Base-by-base conservation (phyloP, 148 eudicot genomes). In the Rhododendron vialii region DNA sequence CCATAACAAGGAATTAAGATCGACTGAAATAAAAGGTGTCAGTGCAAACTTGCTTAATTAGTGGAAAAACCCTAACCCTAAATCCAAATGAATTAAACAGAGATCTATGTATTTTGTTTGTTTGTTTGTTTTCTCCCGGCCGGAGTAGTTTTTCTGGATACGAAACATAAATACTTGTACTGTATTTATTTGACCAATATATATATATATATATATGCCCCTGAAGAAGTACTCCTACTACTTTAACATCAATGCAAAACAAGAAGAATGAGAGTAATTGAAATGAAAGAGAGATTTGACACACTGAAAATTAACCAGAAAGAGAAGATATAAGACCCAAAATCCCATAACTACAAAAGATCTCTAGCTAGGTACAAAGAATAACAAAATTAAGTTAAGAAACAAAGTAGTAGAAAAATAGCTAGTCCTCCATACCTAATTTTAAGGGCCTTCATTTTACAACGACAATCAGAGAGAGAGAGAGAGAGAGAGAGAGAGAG, bases 41-140 rank as follows among this genome's bases (percentile, higher is more conserved):
- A 24, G 13, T 41, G 11, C 74, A 59, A 82, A 36, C 77, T 63
- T 18, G 24, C 20, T 57, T 18, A 63, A 2, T 59, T 5, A 41
- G 45, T 47, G 84, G 84, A 82, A 75, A 38, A 83, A 65, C 75
- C 57, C 78, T 43, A 83, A 83, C 77, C 85, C 77, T 28, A 33
- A 33, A 69, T 71, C 41, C 76, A 71, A 71, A 71, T 71, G 36
- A 28, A 63, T 36, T 36, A 63, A 15, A 51, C 55, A 11, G 22
- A 55, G 35, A 26, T 67, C 74, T 35, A n/a, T 10, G 38, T 22
- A 50, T 71, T 69, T 28, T 65, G 26, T 65, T 65, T 71, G 26
- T 65, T 30, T 30, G 30, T 30, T 30, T 30, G 26, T 65, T 65
- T 71, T 71, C 36, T 28, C 38, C 6, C 22, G 59, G 22, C 59